Base-by-base conservation (phyloP, 306 rosid species). In the Quillaja saponaria region DNA sequence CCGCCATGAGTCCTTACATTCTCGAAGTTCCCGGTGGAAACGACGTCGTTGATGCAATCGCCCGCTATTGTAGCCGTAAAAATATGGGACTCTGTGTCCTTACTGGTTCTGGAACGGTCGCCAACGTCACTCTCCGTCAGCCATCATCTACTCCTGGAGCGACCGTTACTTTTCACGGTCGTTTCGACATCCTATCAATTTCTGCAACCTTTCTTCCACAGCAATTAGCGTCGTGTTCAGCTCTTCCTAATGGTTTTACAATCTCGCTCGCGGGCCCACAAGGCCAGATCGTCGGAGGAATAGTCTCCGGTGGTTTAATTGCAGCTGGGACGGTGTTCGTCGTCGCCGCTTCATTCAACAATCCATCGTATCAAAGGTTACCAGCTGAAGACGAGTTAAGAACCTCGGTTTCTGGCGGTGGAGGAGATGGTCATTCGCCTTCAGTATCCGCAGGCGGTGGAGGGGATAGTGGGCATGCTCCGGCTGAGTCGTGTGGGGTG, bases 271-370 rank as follows among this genome's bases (percentile, higher is more conserved):
- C 95, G 0, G 99, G 97, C 0, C 95, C 96, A 0, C 97, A 89
- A 55, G 99, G 99, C 2, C 99, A 89, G 95, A 80, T 92, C 78
- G 88, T 92, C 5, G 96, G 99, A 8, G 99, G 99, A 0, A 13
- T 82, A 1, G 95, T 92, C 31, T 78, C 78, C 15, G 96, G 99
- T 0, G 55, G 60, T 0, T 50, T 92, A 16, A 39, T 78, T 8
- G 88, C 96, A 0, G 94, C 91, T 1, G 96, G 95, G 0, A 81
- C 94, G 0, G 97, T 92, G n/a, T 86, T 57, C 64, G 51, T 92
- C 0, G 71, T 89, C 0, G 97, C 82, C 0, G 81, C 95, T 3
- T 89, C 96, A 3, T 86, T 92, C 68, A 85, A 80, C 69, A 89
- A 71, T 56, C 99, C 99, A 0, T 66, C 84, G 3, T 92, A 77